Conservation (phyloP, 2,329 filamentous ascomycete species). For the Neofusicoccum kwambonambiense region DNA sequence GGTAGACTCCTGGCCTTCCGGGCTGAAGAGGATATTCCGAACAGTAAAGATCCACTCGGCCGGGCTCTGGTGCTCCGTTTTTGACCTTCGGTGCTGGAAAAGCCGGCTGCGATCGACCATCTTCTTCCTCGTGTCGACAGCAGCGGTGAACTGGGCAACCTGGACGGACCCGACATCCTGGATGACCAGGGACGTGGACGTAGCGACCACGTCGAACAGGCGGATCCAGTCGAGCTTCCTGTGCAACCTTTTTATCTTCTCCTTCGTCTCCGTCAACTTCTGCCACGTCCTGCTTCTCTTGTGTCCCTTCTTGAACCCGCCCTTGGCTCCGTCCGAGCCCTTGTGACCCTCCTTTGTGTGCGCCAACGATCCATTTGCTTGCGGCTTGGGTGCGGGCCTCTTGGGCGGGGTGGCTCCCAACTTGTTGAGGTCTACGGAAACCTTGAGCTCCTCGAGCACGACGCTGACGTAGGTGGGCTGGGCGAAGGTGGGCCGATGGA, state of each 20-base stretch:
- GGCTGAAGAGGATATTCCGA: slow-evolving; percentile 83
- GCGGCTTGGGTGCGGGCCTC: background rate
- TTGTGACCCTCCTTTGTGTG: slow-evolving; percentile 23
- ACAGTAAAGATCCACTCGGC: slow-evolving; percentile 92
- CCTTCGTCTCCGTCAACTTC: slow-evolving; percentile 73
- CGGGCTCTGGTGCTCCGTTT: slow-evolving; percentile 63
- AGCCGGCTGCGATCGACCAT: slow-evolving; percentile 87
- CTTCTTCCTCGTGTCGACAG: slow-evolving; percentile 87
- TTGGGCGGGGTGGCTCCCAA: slow-evolving; percentile 45
- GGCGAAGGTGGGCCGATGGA: slow-evolving; percentile 93
- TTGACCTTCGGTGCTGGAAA: slow-evolving; percentile 64
- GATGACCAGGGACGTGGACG: slow-evolving; percentile 73
- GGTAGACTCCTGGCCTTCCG: slow-evolving; percentile 77
- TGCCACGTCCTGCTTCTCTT: slow-evolving; percentile 75
- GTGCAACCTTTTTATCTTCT: slow-evolving; percentile 82
- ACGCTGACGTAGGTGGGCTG: slow-evolving; percentile 96
- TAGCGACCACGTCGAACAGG: slow-evolving; percentile 83
- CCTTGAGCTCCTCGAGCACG: slow-evolving; percentile 77
- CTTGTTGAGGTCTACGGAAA: slow-evolving; percentile 75
- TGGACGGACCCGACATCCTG: slow-evolving; percentile 81
- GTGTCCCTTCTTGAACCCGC: slow-evolving; percentile 6
- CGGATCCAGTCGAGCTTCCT: slow-evolving; percentile 83
- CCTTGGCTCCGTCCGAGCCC: slow-evolving; percentile 33
- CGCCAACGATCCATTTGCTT: slow-evolving; percentile 2
- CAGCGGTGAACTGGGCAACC: slow-evolving; percentile 77